phyloP scores from a whole-genome alignment of 768 basidiomycete species.

The Austroboletus festivus region DNA sequence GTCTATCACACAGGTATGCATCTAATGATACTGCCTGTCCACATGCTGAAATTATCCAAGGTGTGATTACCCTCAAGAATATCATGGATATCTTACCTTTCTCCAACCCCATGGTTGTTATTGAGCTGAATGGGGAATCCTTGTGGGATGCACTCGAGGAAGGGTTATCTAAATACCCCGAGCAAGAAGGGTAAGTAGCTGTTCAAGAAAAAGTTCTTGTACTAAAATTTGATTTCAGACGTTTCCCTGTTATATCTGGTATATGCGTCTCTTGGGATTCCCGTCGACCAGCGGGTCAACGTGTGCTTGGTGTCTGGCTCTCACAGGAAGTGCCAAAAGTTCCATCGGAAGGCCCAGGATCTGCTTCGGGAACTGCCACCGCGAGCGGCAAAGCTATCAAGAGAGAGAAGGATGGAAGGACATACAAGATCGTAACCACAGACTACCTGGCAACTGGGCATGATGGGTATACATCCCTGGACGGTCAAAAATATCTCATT shows the following conservation, averaged over 20 bases:
- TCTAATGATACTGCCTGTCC: neutral
- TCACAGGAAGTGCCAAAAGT: slow-evolving; percentile 31
- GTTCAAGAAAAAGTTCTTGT: neutral
- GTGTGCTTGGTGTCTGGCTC: slow-evolving; percentile 73
- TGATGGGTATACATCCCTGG: slow-evolving; percentile 70
- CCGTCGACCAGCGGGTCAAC: slow-evolving; percentile 59
- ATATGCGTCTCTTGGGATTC: slow-evolving; percentile 90
- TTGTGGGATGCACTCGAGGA: slow-evolving; percentile 81
- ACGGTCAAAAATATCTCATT: slow-evolving; percentile 60
- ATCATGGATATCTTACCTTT: slow-evolving; percentile 89
- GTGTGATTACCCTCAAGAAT: slow-evolving; percentile 77
- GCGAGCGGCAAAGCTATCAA: slow-evolving; percentile 50
- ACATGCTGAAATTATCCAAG: slow-evolving; percentile 34
- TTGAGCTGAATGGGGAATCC: slow-evolving; percentile 74
- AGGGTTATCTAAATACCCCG: slow-evolving; percentile 74
- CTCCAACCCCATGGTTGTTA: slow-evolving; percentile 77
- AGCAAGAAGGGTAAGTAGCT: slow-evolving; percentile 78
- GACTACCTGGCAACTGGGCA: slow-evolving; percentile 81
- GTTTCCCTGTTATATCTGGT: slow-evolving; percentile 86
- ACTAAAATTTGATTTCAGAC: slow-evolving; percentile 40
- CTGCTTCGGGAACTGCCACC: slow-evolving; percentile 17
- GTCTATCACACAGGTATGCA: slow-evolving; percentile 72
- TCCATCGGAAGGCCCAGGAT: neutral
- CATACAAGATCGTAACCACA: slow-evolving; percentile 72
- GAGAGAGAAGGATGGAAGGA: slow-evolving; percentile 38